Evolutionary conservation across 2,329 filamentous ascomycete genomes (phyloP).

Genomic region (Tolypocladium guangdongense): DNA sequence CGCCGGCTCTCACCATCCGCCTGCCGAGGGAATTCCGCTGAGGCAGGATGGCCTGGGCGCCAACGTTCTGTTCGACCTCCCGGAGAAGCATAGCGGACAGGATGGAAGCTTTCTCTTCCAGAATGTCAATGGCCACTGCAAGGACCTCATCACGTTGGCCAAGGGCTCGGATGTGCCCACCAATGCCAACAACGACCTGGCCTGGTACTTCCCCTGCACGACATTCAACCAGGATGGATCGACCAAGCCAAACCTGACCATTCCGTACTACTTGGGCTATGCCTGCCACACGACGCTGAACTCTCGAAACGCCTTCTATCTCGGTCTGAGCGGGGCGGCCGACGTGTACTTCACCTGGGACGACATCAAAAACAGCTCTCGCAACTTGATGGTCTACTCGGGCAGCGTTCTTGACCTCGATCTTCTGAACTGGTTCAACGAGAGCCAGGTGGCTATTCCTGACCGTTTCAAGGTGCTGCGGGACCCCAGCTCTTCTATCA

Average conservation of each 20-base stretch:
- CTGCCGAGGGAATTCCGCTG: conserved; percentile 64
- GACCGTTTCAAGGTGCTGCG: conserved; percentile 70
- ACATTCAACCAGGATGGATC: conserved; percentile 93
- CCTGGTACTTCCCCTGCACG: conserved; percentile 94
- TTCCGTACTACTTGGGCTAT: conserved; percentile 72
- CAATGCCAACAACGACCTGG: conserved; percentile 60
- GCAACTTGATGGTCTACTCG: conserved; percentile 90
- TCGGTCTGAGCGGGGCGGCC: conserved; percentile 52
- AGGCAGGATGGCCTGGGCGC: conserved; percentile 37
- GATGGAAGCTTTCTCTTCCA: conserved; percentile 97
- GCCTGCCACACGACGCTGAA: conserved; percentile 69
- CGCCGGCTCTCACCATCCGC: conserved; percentile 63
- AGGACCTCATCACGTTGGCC: conserved; percentile 69
- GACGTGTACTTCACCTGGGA: conserved; percentile 97
- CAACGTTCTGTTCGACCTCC: conserved; percentile 82
- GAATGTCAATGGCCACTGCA: conserved; percentile 96
- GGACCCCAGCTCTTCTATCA: conserved; percentile 48
- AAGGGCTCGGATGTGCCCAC: conserved; percentile 68
- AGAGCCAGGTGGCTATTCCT: conserved; percentile 64
- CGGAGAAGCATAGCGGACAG: conserved; percentile 70
- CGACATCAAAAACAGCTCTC: conserved; percentile 76
- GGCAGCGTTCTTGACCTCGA: conserved; percentile 87
- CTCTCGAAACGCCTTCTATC: conserved; percentile 67
- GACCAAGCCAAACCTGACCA: conserved; percentile 60
- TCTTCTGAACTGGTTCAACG: conserved; percentile 84